A percentile compares a stretch with the other conserved stretches of the same genome.
These are phyloP conservation scores for Sarcodon sp. DNA, from an alignment of 768 basidiomycete species.

Conservation along the genomic window DNA sequence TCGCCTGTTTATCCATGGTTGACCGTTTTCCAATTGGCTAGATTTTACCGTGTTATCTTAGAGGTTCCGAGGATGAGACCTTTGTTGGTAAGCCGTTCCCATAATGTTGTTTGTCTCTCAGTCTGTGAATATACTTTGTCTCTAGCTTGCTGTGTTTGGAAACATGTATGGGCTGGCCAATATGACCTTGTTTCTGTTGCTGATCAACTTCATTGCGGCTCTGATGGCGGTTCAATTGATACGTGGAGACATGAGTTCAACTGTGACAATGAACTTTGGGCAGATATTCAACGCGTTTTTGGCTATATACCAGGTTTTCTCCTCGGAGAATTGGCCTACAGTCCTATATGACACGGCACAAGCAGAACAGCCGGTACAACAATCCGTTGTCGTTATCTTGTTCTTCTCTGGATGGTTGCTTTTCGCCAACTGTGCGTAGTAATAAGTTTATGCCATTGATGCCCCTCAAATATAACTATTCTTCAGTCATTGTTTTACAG, in stretches of 20 bases:
- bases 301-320: constrained; percentile 80
- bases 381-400: constrained; percentile 55
- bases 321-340: constrained; percentile 91
- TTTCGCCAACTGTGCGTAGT: constrained; percentile 75
- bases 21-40: constrained; percentile 70
- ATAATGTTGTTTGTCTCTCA: constrained; percentile 1
- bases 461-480: constrained; percentile 1
- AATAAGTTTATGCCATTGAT: neutral
- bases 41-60: constrained; percentile 89
- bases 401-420: constrained; percentile 80
- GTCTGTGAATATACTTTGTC: neutral
- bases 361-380: constrained; percentile 52
- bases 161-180: constrained; percentile 85
- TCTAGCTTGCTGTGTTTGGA: constrained; percentile 77
- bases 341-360: constrained; percentile 49
- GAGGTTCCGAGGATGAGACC: constrained; percentile 86
- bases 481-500: constrained; percentile 75
- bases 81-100: constrained; percentile 45
- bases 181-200: constrained; percentile 82
- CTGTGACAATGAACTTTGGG: constrained; percentile 56
- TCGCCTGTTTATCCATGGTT: constrained; percentile 76
- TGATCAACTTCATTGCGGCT: constrained; percentile 80
- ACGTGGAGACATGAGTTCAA: constrained; percentile 60
- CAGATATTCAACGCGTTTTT: constrained; percentile 79
- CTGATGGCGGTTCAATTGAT: constrained; percentile 76